Conservation (phyloP, 176 grass and related monocot genomes). For the Dactylis glomerata region DNA sequence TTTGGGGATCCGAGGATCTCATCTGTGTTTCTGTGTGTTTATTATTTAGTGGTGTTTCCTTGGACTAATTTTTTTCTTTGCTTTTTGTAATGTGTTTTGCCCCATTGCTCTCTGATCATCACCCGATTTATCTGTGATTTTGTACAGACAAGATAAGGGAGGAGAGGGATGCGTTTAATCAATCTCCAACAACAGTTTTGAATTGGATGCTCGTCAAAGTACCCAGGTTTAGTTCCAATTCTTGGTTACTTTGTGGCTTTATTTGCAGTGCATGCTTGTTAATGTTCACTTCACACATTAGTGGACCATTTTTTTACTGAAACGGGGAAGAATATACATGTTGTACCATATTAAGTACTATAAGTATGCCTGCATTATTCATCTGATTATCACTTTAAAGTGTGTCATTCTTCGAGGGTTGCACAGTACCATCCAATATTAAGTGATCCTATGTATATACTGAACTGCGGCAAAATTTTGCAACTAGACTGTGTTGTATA, state of each 20-base stretch:
- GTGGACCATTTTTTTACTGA: neutral
- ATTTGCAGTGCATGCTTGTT: neutral
- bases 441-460: neutral
- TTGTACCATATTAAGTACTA: neutral
- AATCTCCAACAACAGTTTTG: conserved; percentile 47
- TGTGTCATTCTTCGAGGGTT: too few species aligned
- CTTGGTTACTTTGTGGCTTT: neutral
- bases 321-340: neutral
- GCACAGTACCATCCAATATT: neutral
- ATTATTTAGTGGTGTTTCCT: too few species aligned
- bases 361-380: conserved; percentile 18
- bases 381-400: neutral
- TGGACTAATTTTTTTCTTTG: neutral
- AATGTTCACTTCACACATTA: conserved; percentile 6
- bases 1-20: neutral
- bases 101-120: neutral
- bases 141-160: conserved; percentile 45
- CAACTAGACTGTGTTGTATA: neutral
- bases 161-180: conserved; percentile 63
- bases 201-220: conserved; percentile 25
- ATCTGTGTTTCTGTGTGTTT: neutral
- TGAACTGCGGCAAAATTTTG: neutral
- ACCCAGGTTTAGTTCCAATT: neutral
- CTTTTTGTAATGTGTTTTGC: neutral
- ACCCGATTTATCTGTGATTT: conserved; percentile 24